These are phyloP conservation scores for Geotrichum ghanense DNA, from an alignment of 805 yeast species.

Conservation along the genomic window DNA sequence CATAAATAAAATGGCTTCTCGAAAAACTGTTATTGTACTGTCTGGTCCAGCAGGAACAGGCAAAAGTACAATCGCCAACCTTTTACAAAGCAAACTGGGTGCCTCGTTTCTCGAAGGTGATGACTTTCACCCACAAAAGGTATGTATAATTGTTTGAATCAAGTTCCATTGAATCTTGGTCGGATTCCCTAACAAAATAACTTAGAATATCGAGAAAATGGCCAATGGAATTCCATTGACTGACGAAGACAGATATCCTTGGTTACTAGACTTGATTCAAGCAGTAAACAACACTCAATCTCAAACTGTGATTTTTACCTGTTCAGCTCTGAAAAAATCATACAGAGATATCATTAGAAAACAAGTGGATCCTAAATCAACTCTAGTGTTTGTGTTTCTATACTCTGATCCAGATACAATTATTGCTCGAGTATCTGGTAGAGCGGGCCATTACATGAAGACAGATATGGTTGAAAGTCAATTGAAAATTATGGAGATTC, in stretches of 20 bases:
- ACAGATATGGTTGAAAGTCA: constrained; percentile 74
- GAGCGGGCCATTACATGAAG: constrained; percentile 82
- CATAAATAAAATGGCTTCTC: background rate
- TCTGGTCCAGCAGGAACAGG: constrained; percentile 99
- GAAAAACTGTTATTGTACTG: constrained; percentile 33
- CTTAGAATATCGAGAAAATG: constrained; percentile 69
- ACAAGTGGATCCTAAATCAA: constrained; percentile 16
- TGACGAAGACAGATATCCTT: constrained; percentile 88
- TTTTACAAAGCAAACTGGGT: constrained; percentile 33
- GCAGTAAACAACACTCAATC: constrained; percentile 17
- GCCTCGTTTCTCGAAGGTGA: constrained; percentile 81
- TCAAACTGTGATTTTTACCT: constrained; percentile 47
- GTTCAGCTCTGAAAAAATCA: constrained; percentile 69
- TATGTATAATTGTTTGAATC: constrained; percentile 8
- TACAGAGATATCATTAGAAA: constrained; percentile 56
- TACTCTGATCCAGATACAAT: constrained; percentile 54
- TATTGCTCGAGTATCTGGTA: constrained; percentile 42
- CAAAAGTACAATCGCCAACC: constrained; percentile 64
- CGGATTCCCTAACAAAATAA: constrained; percentile 8
- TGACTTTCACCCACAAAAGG: constrained; percentile 50
- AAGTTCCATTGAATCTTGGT: background rate
- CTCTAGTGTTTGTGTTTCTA: constrained; percentile 54
- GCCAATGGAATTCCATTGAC: constrained; percentile 63
- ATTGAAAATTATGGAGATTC: constrained; percentile 62
- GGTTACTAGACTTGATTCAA: constrained; percentile 47